phyloP scores from a whole-genome alignment of 805 yeast genomes.

The Hanseniaspora taiwanica region DNA sequence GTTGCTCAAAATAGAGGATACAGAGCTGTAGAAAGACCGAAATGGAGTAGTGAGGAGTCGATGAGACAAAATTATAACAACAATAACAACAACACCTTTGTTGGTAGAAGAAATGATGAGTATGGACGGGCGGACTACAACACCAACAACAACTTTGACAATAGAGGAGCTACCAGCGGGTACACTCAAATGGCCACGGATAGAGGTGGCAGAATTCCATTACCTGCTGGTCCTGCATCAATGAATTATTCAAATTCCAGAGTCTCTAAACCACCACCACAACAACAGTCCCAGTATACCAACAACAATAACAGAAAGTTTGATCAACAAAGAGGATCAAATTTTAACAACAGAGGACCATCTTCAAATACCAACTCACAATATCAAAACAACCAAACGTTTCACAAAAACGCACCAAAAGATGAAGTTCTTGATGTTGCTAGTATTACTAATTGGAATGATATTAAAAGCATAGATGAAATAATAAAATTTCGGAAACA shows the following conservation, averaged over 20 bases:
- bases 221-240: not conserved
- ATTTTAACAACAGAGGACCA: no score
- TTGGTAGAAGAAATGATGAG: constrained; percentile 7
- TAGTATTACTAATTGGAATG: not conserved
- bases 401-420: not conserved
- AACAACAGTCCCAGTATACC: no score
- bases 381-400: no score
- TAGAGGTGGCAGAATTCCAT: not conserved
- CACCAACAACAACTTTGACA: constrained; percentile 9
- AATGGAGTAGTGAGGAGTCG: constrained; percentile 6
- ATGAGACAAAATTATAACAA: no score
- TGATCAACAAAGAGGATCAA: constrained; percentile 9
- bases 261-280: not conserved
- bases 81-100: constrained; percentile 9
- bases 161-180: not conserved
- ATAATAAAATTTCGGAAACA: not conserved
- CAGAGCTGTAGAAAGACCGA: constrained; percentile 12
- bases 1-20: constrained; percentile 11
- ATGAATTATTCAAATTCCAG: constrained; percentile 7
- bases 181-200: no score
- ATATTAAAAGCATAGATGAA: not conserved
- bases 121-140: no score
- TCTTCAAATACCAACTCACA: no score
- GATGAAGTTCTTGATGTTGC: not conserved
- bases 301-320: constrained; percentile 3